These are phyloP conservation scores for Coemansia sp. DNA, from an alignment of 192 early-diverging fungal species.

Conservation along the genomic window DNA sequence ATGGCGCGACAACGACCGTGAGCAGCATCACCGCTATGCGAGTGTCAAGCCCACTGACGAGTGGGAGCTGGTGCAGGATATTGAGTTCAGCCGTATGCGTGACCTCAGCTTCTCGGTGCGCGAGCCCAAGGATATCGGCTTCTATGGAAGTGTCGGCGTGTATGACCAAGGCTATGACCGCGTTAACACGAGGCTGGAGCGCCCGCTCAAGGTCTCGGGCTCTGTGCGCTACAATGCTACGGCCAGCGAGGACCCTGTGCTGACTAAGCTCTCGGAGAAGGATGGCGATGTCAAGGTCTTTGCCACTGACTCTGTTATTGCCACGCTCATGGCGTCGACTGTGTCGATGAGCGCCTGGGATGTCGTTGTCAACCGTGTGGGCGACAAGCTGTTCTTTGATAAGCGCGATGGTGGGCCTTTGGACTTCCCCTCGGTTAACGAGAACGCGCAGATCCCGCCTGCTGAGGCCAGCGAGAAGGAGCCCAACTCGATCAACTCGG, in stretches of 20 bases:
- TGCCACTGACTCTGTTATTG: constrained; percentile 88
- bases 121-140: constrained; percentile 79
- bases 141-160: constrained; percentile 71
- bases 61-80: constrained; percentile 93
- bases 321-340: constrained; percentile 90
- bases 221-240: constrained; percentile 75
- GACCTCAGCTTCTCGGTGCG: constrained; percentile 80
- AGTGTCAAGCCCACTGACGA: constrained; percentile 84
- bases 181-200: constrained; percentile 77
- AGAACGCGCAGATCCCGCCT: constrained; percentile 91
- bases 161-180: constrained; percentile 89
- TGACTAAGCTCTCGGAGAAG: constrained; percentile 58
- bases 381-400: constrained; percentile 85
- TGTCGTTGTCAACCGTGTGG: constrained; percentile 83
- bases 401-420: constrained; percentile 81
- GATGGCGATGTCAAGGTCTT: constrained; percentile 66
- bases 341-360: constrained; percentile 96
- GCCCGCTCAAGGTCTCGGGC: constrained; percentile 66
- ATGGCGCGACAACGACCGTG: constrained; percentile 57
- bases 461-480: constrained; percentile 87
- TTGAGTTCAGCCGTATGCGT: constrained; percentile 86
- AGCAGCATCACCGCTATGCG: constrained; percentile 78
- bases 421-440: constrained; percentile 92
- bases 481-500: constrained; percentile 73
- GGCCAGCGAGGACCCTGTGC: constrained; percentile 85